Percentiles rank a stretch among this genome's conserved stretches.
Evolutionary conservation across 2,329 filamentous ascomycete species (phyloP).

Genomic region (Graphilbum fragrans): DNA sequence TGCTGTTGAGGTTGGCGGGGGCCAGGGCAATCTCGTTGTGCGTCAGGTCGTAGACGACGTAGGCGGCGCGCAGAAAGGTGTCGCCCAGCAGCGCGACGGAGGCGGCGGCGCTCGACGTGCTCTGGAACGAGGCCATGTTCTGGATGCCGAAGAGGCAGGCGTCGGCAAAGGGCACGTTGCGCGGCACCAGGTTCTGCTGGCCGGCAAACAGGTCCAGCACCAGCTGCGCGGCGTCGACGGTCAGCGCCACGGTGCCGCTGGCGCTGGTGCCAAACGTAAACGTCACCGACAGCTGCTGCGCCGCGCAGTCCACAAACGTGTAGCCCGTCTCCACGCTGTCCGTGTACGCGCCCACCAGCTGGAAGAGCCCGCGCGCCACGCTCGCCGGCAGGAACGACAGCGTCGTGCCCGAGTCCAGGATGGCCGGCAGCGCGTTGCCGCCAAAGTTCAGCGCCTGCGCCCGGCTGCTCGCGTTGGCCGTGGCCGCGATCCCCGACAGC

Average conservation of each 20-base stretch:
- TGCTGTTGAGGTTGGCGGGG: slow-evolving; percentile 37
- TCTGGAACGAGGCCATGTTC: slow-evolving; percentile 22
- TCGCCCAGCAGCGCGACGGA: slow-evolving; percentile 28
- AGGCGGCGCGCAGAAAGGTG: slow-evolving; percentile 34
- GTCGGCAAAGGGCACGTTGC: slow-evolving; percentile 23
- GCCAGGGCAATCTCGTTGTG: slow-evolving; percentile 38
- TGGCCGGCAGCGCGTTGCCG: slow-evolving; percentile 27
- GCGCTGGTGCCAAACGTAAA: slow-evolving; percentile 16
- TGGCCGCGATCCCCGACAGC: slow-evolving; percentile 21
- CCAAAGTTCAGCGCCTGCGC: slow-evolving; percentile 1
- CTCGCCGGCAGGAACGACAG: slow-evolving; percentile 47
- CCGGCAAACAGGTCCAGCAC: slow-evolving; percentile 24
- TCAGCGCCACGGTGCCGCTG: slow-evolving; percentile 10
- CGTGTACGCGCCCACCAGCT: slow-evolving; percentile 24
- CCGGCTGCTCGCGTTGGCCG: slow-evolving; percentile 12
- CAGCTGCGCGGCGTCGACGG: slow-evolving; percentile 22
- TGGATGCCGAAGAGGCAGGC: slow-evolving; percentile 45
- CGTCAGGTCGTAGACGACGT: slow-evolving; percentile 42
- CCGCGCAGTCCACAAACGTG: slow-evolving; percentile 25
- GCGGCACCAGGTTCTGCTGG: slow-evolving; percentile 11
- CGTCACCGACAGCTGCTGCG: slow-evolving; percentile 20
- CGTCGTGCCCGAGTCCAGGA: slow-evolving; percentile 60
- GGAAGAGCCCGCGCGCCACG: slow-evolving; percentile 27
- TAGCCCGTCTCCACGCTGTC: slow-evolving; percentile 22
- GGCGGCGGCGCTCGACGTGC: slow-evolving; percentile 4